Evolutionary conservation across 2,329 filamentous ascomycete genomes (phyloP).

Genomic region (Aspergillus viridinutans): DNA sequence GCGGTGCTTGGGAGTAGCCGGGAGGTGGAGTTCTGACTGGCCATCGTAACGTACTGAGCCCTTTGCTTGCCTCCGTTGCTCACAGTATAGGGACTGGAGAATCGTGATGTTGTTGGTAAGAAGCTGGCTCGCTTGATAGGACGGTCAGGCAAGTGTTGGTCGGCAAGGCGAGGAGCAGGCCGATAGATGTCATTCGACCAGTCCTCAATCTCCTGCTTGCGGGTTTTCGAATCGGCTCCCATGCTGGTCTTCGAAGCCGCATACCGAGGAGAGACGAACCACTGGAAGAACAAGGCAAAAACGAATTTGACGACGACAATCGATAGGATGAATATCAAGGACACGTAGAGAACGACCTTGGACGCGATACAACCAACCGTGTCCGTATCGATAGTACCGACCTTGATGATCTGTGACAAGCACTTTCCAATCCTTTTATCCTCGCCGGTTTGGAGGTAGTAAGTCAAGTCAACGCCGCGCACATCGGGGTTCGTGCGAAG

Average conservation of each 20-base stretch:
- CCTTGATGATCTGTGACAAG: constrained; percentile 89
- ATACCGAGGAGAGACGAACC: constrained; percentile 87
- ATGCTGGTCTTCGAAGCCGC: constrained; percentile 82
- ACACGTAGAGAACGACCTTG: constrained; percentile 92
- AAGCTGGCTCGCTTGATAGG: constrained; percentile 81
- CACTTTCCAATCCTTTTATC: constrained; percentile 85
- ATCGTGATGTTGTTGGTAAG: constrained; percentile 88
- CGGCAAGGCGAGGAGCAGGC: constrained; percentile 75
- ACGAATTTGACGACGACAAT: constrained; percentile 83
- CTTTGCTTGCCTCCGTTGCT: constrained; percentile 57
- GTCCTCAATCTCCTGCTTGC: constrained; percentile 91
- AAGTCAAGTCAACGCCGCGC: constrained; percentile 82
- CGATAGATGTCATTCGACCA: constrained; percentile 98
- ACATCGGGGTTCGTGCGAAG: constrained; percentile 68
- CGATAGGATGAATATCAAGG: constrained; percentile 82
- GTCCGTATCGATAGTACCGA: constrained; percentile 91
- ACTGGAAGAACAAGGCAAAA: constrained; percentile 89
- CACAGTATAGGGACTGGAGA: constrained; percentile 82
- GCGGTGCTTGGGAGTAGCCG: constrained; percentile 57
- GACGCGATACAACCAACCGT: constrained; percentile 97
- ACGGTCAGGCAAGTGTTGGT: constrained; percentile 67
- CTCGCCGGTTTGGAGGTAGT: constrained; percentile 70
- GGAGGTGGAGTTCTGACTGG: constrained; percentile 74
- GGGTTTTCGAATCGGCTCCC: constrained; percentile 72
- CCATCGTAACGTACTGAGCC: constrained; percentile 82